Base-by-base conservation (phyloP, 495 filamentous ascomycete genomes). In the Glonium stellatum region DNA sequence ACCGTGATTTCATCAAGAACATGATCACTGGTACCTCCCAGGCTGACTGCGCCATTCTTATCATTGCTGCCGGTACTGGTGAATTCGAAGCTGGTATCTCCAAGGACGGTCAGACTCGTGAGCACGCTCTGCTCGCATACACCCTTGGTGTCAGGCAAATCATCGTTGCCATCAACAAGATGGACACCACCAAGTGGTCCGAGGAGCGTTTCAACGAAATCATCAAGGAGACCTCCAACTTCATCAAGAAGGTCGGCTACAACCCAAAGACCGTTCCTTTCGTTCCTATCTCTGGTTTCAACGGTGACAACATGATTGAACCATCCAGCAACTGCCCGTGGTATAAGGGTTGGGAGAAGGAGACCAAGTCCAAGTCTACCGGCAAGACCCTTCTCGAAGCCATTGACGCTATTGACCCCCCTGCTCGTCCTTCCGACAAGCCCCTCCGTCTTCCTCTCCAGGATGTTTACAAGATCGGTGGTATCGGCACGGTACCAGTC, bases 11-110 rank as follows among this genome's bases (percentile, higher is more conserved):
- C 83, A 98, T 98, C 89, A 98, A 98, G 93, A 97, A 96, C 88
- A 98, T 98, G 93, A 98, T 97, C 83, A 97, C 93, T 82, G 93
- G 93, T 88, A 97, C 93, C 72, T 97, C 93, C 75, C 93, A 97
- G 84, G 95, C 95, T 73, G 93, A 98, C 75, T 97, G 92, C 80
- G 93, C 95, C 72, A 89, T 98, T 79, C 92, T 98, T 84, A 97
- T 98, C 82, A 98, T 98, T 80, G 93, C 92, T 71, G 91, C 93
- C 72, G 93, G 93, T 81, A 96, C 92, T 88, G 93, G 93, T 96
- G 93, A 98, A 84, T 98, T 98, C 85, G 93, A 98, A 87, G 93
- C 93, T 87, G 93, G 93, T 97, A 98, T 98, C 87, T 98, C 93
- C 86, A 98, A 98, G 89, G 93, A 98, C 89, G 93, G 93, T 80